Evolutionary conservation across 2,329 filamentous ascomycete genomes (phyloP), one percentile per base, ranked within the genome.

Genomic region (Ceratocystis colombiana): DNA sequence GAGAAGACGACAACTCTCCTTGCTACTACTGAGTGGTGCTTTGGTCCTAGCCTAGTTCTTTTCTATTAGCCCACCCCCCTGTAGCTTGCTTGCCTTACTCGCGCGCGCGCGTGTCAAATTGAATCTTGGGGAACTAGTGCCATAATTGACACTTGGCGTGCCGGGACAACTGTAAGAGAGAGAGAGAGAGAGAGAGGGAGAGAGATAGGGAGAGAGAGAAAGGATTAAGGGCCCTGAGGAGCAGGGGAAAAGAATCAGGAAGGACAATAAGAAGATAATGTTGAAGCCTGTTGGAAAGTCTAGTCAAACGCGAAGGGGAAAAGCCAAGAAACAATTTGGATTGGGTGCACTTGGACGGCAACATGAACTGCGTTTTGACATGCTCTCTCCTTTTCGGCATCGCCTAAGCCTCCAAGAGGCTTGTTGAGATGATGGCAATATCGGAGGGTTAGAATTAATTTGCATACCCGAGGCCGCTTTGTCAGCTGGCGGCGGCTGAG

Each of bases 121-220:
- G 53, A 12, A 57, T 15, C 10, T 57, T 57, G 22, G n/a, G 37
- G 20, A 57, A 17, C 53, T 57, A 57, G 53, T 57, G 53, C 53
- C 53, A 57, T 10, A 57, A 17, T 41, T 57, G 53, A 57, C 53
- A 57, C 53, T 57, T 57, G 53, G 53, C 53, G 22, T 57, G 53
- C 53, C 53, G 20, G 53, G 53, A 28, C 53, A 57, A 17, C 8
- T 57, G 53, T 57, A 57, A 57, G 53, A 57, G 22, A 15, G 15
- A 17, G 50, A 5, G 15, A 17, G 50, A 5, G 20, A 6, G 22
- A 1, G 3, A 5, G 10, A 17, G 50, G 4, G 28, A 15, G 17
- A 22, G 22, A 7, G 53, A 1, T 1, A 8, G 53, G 5, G 46
- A n/a, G 46, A 48, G n/a, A 17, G 10, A n/a, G 45, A 20, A 48